phyloP scores from a whole-genome alignment of 2,329 filamentous ascomycete species.

The Rhinocladiella similis region DNA sequence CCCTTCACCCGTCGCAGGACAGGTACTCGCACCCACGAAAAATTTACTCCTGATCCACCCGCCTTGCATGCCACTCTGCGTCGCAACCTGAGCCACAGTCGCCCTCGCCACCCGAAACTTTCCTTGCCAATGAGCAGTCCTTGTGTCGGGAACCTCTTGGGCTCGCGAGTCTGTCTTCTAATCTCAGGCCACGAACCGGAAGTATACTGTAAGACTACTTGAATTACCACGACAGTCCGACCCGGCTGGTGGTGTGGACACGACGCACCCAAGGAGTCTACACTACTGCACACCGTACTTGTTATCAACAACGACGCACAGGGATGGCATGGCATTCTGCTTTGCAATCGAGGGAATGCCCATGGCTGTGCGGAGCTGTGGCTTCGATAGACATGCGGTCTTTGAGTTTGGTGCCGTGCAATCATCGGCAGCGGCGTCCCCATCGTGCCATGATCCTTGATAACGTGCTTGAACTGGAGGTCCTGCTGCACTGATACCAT shows the following conservation, averaged over 20 bases:
- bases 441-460: too few species aligned
- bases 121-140: conserved; percentile 11
- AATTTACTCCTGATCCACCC: conserved; percentile 8
- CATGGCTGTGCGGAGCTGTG: too few species aligned
- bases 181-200: conserved; percentile 1
- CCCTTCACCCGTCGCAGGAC: not conserved
- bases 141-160: not conserved
- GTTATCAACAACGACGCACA: not conserved
- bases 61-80: conserved; percentile 19
- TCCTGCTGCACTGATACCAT: too few species aligned
- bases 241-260: not conserved
- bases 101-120: conserved; percentile 17
- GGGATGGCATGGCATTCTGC: not conserved
- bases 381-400: too few species aligned
- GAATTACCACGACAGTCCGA: not conserved
- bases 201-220: not conserved
- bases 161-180: not conserved
- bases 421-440: too few species aligned
- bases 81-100: conserved; percentile 19
- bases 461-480: too few species aligned
- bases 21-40: not conserved
- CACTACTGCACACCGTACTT: not conserved
- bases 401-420: too few species aligned
- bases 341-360: not conserved
- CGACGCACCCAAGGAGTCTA: not conserved